Evolutionary conservation across 2,329 filamentous ascomycete species (phyloP), one percentile per base, ranked within the genome.

Genomic region (Paraphaeosphaeria sporulosa): DNA sequence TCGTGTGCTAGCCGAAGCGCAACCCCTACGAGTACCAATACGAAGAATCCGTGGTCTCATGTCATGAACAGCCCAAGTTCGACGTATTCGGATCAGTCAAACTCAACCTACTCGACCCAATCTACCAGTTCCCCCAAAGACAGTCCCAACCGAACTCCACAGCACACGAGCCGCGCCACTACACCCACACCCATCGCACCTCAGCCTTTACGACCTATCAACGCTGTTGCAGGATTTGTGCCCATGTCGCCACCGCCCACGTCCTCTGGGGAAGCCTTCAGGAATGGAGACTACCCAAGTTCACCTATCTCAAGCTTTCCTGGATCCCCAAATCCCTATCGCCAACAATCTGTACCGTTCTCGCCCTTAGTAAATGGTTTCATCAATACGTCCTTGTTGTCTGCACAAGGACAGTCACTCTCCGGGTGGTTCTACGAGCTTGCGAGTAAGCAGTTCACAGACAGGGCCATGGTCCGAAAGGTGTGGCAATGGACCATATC

Each of bases 401-500:
- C 73, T 21, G 71, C 76, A 9, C 75, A 78, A 59, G 74, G 75
- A 19, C 74, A 76, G 44, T 77, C 74, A 15, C 63, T 76, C 17
- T 77, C 75, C 9, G 73, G 73, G 4, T 75, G 71, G 73, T 77
- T 77, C 56, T 71, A 77, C 54, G 71, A 78, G 46, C 64, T 76
- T 25, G 70, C 75, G 36, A 69, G 74, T 25, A 73, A 72, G 40
- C 75, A 78, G 54, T 72, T 73, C 4, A 77, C 74, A 71, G 76
- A 78, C 23, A 66, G 70, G 5, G 65, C 65, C 1, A 64, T 73
- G 19, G 69, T 74, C 25, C 75, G 76, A 59, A 76, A 72, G 49
- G 75, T 77, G 25, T 79, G 76, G 69, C 74, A 75, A n/a, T 80
- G 78, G 78, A 76, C 76, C 1, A 60, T 78, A 46, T 76, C 73